These are phyloP conservation scores for Diaporthe citri DNA, from an alignment of 2,329 filamentous ascomycete genomes.

Conservation along the genomic window DNA sequence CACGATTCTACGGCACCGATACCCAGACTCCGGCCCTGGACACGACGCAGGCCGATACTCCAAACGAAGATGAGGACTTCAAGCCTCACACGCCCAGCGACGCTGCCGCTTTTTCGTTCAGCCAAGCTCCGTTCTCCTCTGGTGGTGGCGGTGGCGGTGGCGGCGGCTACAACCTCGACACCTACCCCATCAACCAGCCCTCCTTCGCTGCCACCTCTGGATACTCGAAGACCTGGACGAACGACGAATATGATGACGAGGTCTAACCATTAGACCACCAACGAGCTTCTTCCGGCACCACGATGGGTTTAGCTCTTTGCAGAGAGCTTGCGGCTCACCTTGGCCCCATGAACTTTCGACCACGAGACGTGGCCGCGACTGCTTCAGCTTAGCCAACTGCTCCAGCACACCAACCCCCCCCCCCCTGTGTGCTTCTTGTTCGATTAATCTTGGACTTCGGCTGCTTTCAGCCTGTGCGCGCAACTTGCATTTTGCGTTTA, in stretches of 20 bases:
- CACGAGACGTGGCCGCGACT: not conserved
- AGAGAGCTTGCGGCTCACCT: not conserved
- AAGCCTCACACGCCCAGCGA: slow-evolving; percentile 29
- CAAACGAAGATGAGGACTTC: slow-evolving; percentile 32
- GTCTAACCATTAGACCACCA: not conserved
- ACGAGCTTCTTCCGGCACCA: not conserved
- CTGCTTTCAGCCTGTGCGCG: not conserved
- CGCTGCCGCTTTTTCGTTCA: slow-evolving; percentile 7
- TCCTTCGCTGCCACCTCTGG: not conserved
- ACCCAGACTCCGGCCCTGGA: slow-evolving; percentile 35
- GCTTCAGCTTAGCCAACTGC: not conserved
- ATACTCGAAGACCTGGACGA: not conserved
- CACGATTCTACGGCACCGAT: not conserved
- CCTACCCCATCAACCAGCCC: not conserved
- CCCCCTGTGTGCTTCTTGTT: not conserved
- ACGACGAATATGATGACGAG: slow-evolving; percentile 19
- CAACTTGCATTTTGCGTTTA: not conserved
- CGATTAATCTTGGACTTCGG: not conserved
- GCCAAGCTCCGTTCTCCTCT: slow-evolving; percentile 1
- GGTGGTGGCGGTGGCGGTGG: not conserved
- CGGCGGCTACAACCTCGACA: not conserved
- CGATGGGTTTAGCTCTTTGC: not conserved
- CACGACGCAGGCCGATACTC: slow-evolving; percentile 42
- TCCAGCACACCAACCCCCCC: not conserved
- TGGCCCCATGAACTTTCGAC: not conserved